Percentiles rank a stretch among this genome's conserved stretches.
phyloP scores from a whole-genome alignment of 192 early-diverging fungal genomes.

The Podila verticillata region DNA sequence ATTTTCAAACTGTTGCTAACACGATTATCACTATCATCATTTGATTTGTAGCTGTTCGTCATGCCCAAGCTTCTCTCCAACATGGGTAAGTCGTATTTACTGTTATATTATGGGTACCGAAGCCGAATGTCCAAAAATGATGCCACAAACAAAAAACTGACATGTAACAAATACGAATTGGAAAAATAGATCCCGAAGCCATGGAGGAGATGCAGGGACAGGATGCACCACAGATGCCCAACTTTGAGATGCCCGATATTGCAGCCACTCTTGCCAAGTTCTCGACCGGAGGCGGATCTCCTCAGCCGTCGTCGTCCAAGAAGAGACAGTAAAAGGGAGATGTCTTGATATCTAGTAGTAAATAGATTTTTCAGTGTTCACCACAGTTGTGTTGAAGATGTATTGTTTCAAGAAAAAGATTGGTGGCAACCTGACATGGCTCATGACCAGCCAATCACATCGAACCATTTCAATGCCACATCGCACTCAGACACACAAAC shows the following conservation, averaged over 20 bases:
- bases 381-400: no score
- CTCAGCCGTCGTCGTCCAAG: constrained; percentile 17
- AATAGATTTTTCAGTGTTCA: no score
- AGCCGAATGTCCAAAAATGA: background rate
- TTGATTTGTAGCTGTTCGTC: constrained; percentile 44
- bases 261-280: constrained; percentile 51
- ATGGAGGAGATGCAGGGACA: constrained; percentile 60
- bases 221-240: constrained; percentile 54
- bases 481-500: no score
- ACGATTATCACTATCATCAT: background rate
- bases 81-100: constrained; percentile 42
- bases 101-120: background rate
- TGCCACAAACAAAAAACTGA: background rate
- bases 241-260: constrained; percentile 59
- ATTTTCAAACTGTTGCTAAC: background rate
- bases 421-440: no score
- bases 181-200: constrained; percentile 54
- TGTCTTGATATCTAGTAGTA: no score
- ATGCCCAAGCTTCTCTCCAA: constrained; percentile 68
- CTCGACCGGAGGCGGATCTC: constrained; percentile 33
- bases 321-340: constrained; percentile 28
- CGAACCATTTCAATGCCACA: no score
- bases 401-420: no score
- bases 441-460: no score
- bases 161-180: background rate